Evolutionary conservation across 495 filamentous ascomycete genomes (phyloP).

Genomic region (Podospora comata): DNA sequence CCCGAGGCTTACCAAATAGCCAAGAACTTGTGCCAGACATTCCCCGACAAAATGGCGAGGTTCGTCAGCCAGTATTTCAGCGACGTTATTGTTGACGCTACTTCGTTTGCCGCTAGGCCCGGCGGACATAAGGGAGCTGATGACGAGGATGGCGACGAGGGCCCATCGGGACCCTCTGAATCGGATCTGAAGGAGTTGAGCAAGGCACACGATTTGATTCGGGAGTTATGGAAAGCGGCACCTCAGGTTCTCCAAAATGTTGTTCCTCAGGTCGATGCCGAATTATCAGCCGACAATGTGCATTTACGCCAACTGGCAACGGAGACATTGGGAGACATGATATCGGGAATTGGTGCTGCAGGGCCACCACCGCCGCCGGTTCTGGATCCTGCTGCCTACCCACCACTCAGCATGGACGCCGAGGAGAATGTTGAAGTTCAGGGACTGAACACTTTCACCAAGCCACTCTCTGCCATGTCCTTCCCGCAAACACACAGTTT

Average conservation of each 20-base stretch:
- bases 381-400: slow-evolving; percentile 78
- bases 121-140: slow-evolving; percentile 53
- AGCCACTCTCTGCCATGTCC: slow-evolving; percentile 74
- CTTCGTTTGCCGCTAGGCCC: slow-evolving; percentile 50
- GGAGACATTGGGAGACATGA: slow-evolving; percentile 90
- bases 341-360: slow-evolving; percentile 84
- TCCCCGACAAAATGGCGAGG: slow-evolving; percentile 87
- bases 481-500: slow-evolving; percentile 75
- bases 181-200: slow-evolving; percentile 81
- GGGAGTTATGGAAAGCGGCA: slow-evolving; percentile 91
- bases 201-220: slow-evolving; percentile 84
- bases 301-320: slow-evolving; percentile 82
- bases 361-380: slow-evolving; percentile 69
- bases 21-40: slow-evolving; percentile 86
- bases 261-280: slow-evolving; percentile 88
- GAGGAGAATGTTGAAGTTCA: slow-evolving; percentile 45
- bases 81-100: slow-evolving; percentile 88
- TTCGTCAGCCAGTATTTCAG: slow-evolving; percentile 96
- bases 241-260: slow-evolving; percentile 88
- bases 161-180: slow-evolving; percentile 60
- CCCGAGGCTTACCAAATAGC: slow-evolving; percentile 95
- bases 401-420: slow-evolving; percentile 64
- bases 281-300: slow-evolving; percentile 84
- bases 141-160: slow-evolving; percentile 72
- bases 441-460: slow-evolving; percentile 63